A percentile compares a stretch with the other conserved stretches of the same genome.
Conservation (phyloP, 768 basidiomycete species). For the Phaeolepiota aurea region DNA sequence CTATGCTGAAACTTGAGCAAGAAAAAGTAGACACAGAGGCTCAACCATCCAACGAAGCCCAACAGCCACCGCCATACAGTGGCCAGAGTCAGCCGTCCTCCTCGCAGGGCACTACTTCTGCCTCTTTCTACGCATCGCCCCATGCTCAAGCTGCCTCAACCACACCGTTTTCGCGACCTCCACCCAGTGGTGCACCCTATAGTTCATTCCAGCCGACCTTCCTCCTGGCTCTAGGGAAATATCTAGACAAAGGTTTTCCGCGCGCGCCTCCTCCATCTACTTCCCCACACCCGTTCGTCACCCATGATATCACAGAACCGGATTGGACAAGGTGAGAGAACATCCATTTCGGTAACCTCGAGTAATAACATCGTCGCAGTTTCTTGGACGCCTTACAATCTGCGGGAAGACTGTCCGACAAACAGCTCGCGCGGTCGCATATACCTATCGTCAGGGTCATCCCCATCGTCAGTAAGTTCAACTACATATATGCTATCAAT, state of each 20-base stretch:
- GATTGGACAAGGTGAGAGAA: slow-evolving; percentile 38
- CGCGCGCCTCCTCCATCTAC: slow-evolving; percentile 29
- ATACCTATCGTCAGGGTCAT: slow-evolving; percentile 19
- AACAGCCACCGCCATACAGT: too few species aligned
- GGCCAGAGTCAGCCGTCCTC: background rate
- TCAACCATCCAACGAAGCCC: background rate
- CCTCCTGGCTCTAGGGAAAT: slow-evolving; percentile 19
- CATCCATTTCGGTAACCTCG: background rate
- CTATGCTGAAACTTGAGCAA: too few species aligned
- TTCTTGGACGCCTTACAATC: slow-evolving; percentile 30
- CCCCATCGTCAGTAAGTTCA: slow-evolving; percentile 20
- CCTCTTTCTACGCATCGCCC: background rate
- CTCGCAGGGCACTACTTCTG: background rate
- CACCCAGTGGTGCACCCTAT: slow-evolving; percentile 11
- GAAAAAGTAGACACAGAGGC: background rate
- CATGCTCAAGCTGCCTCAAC: background rate
- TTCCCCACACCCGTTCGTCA: slow-evolving; percentile 39
- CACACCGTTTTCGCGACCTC: slow-evolving; percentile 11
- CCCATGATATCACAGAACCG: slow-evolving; percentile 37
- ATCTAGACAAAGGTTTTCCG: slow-evolving; percentile 36
- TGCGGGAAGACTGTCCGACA: slow-evolving; percentile 21
- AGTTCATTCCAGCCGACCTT: slow-evolving; percentile 21
- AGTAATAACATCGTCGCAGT: slow-evolving; percentile 11
- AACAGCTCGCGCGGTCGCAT: slow-evolving; percentile 19
- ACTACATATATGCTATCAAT: slow-evolving; percentile 7